Percentiles rank a stretch among this genome's conserved stretches.
These are phyloP conservation scores for Austroboletus rostrupii DNA, from an alignment of 1,284 basidiomycete genomes.

Conservation along the genomic window DNA sequence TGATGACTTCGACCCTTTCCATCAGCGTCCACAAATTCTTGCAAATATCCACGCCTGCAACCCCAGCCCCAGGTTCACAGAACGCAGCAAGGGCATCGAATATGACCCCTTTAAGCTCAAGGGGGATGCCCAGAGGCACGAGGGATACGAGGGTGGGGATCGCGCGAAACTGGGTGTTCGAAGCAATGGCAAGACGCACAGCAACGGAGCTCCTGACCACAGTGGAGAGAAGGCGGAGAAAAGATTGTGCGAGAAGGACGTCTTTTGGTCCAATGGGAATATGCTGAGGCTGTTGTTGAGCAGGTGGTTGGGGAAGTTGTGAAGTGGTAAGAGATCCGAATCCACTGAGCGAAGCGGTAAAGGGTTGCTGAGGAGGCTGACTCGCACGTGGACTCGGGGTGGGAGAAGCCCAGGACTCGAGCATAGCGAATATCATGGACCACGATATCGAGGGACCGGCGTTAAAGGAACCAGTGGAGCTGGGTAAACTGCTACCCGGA, in stretches of 20 bases:
- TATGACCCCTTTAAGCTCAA: slow-evolving; percentile 90
- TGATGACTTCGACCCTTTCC: slow-evolving; percentile 84
- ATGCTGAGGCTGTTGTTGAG: slow-evolving; percentile 36
- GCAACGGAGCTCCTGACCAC: slow-evolving; percentile 78
- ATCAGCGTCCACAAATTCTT: slow-evolving; percentile 78
- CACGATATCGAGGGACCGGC: slow-evolving; percentile 40
- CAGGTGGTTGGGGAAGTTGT: slow-evolving; percentile 14
- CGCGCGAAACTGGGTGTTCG: slow-evolving; percentile 76
- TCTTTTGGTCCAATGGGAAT: slow-evolving; percentile 69
- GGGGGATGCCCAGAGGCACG: slow-evolving; percentile 74
- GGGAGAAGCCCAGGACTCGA: slow-evolving; percentile 49
- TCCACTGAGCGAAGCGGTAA: slow-evolving; percentile 26
- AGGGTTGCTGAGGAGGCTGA: slow-evolving; percentile 26
- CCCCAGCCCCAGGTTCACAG: slow-evolving; percentile 71
- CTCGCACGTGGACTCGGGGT: slow-evolving; percentile 23
- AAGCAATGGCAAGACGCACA: slow-evolving; percentile 76
- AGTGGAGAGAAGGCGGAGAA: slow-evolving; percentile 76
- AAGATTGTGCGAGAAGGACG: slow-evolving; percentile 74
- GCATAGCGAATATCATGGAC: slow-evolving; percentile 49
- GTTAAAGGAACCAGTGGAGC: slow-evolving; percentile 27
- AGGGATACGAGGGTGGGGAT: slow-evolving; percentile 77
- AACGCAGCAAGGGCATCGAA: slow-evolving; percentile 86
- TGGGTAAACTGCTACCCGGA: slow-evolving; percentile 43
- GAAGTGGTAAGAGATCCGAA: slow-evolving; percentile 26
- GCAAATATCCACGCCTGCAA: slow-evolving; percentile 74